Evolutionary conservation across 179 eudicot species (phyloP), one percentile per base, ranked within the genome.

Genomic region (Corrigiola litoralis): DNA sequence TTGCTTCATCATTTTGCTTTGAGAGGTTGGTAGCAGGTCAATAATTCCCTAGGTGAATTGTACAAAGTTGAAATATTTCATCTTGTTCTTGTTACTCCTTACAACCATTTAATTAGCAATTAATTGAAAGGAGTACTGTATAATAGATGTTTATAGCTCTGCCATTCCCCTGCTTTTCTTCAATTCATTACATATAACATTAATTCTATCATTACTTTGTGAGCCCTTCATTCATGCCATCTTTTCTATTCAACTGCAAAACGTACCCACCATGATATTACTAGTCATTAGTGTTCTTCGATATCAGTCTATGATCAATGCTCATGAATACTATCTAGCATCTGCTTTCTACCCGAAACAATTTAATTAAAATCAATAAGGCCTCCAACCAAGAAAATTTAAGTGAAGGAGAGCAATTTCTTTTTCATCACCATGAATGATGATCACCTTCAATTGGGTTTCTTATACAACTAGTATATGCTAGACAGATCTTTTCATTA

Each of bases 171-270:
- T 40, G 53, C 52, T 53, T 44, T 66, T 67, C 54, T 55, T 44
- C 51, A 67, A 67, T 67, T 67, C 25, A 66, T 61, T 29, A 29
- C 25, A 46, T 28, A 38, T 64, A 56, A 70, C 68, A 64, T 63
- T 62, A 70, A 70, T 62, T 41, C 36, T 33, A 44, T 45, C 68
- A 70, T 63, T 53, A 70, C 31, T 71, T 48, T 63, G 57, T 56
- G 75, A 29, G 65, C 67, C 75, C 50, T 68, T 60, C 48, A 55
- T 62, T 62, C 49, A 70, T 62, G 29, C 58, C 66, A 49, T 60
- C 42, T 38, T 50, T 36, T 61, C 37, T 17, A 40, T 42, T 44
- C 62, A 25, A 63, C 17, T 70, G 63, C 57, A 70, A 70, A 51
- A 41, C 8, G 51, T 46, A 69, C 73, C 67, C 67, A 56, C 70